Conservation (phyloP, 139 green algal species). For the Tetraselmis striata region DNA sequence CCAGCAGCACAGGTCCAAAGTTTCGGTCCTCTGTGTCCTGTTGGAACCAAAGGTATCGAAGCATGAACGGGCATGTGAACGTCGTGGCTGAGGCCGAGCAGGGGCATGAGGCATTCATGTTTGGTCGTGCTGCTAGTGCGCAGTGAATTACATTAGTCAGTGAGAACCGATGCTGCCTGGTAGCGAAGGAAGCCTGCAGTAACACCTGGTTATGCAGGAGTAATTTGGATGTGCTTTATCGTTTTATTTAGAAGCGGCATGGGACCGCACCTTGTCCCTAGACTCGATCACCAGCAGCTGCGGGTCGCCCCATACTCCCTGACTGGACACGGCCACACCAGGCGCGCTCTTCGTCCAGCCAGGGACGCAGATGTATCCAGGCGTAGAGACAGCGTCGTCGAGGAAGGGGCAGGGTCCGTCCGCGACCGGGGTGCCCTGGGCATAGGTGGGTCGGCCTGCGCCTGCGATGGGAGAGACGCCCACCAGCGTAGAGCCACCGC, state of each 20-base stretch:
- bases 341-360: not conserved
- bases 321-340: not conserved
- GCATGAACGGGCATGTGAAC: too few species aligned
- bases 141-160: too few species aligned
- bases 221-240: too few species aligned
- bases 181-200: too few species aligned
- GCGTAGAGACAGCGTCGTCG: not conserved
- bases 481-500: not conserved
- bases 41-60: too few species aligned
- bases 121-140: too few species aligned
- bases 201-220: too few species aligned
- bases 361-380: not conserved
- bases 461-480: not conserved
- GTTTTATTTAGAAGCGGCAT: not conserved
- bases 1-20: constrained; percentile 4
- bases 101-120: too few species aligned
- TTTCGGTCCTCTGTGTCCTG: constrained; percentile 17
- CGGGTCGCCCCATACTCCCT: not conserved
- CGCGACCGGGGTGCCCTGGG: not conserved
- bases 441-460: not conserved
- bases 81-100: too few species aligned
- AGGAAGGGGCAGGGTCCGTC: constrained; percentile 3
- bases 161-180: too few species aligned
- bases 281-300: constrained; percentile 11
- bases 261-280: not conserved